phyloP scores from a whole-genome alignment of 768 basidiomycete species.

The Guyanaporus albipodus region DNA sequence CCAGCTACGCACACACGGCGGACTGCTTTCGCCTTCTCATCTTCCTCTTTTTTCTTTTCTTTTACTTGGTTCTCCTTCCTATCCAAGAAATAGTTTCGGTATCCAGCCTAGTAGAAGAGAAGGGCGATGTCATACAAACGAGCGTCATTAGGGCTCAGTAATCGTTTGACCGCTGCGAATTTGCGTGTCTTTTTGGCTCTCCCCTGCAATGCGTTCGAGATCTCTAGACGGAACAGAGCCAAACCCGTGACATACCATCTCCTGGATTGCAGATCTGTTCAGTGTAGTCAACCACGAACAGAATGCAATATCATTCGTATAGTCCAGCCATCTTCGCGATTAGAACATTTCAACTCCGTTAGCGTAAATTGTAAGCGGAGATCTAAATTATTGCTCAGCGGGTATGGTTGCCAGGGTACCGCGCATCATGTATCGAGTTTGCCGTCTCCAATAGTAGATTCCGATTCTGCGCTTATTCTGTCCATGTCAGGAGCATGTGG shows the following conservation, averaged over 20 bases:
- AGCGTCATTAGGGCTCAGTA: conserved; percentile 92
- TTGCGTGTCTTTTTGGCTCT: conserved; percentile 93
- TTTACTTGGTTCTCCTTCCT: conserved; percentile 95
- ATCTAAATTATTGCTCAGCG: too few relatives aligned
- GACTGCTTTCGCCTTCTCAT: conserved; percentile 71
- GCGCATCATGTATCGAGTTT: too few relatives aligned
- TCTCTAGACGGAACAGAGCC: not conserved
- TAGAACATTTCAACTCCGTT: too few relatives aligned
- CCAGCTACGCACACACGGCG: conserved; percentile 75
- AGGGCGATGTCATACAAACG: conserved; percentile 74
- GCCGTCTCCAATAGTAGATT: too few relatives aligned
- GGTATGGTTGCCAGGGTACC: too few relatives aligned
- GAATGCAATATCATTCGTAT: too few relatives aligned
- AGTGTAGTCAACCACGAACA: too few relatives aligned
- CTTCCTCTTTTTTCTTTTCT: conserved; percentile 79
- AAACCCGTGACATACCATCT: conserved; percentile 17
- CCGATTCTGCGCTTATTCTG: too few relatives aligned
- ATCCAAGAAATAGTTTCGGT: conserved; percentile 11
- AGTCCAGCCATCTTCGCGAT: too few relatives aligned
- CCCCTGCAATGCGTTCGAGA: conserved; percentile 45
- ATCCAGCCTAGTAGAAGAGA: not conserved
- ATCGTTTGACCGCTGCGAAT: conserved; percentile 89
- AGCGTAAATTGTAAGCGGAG: too few relatives aligned
- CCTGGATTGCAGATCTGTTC: too few relatives aligned
- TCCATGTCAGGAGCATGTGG: too few relatives aligned